Evolutionary conservation across 768 basidiomycete genomes (phyloP), one percentile per base, ranked within the genome.

Genomic region (Kwoniella sp.): DNA sequence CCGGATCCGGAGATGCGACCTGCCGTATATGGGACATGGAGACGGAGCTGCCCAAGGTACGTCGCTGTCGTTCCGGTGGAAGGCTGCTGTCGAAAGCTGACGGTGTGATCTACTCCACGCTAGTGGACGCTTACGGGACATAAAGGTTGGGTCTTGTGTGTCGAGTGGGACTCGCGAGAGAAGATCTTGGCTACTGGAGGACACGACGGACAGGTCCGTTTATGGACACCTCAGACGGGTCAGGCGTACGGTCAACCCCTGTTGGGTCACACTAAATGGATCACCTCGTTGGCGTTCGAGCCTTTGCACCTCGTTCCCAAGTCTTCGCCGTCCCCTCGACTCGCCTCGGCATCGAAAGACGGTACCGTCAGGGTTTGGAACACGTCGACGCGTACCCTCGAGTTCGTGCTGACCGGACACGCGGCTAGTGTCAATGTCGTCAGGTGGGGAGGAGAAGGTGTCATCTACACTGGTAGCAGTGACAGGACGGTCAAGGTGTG

Each of bases 331-430:
- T 76, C 82, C 1, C 91, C 91, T 12, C 85, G 93, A 11, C 78
- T 96, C 2, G 93, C 93, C 1, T 92, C 92, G 0, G 88, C 91
- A 2, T 95, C 91, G 20, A 98, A 99, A 76, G 93, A 98, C 65
- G 86, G 86, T 11, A 93, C 90, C 0, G 91, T 96, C 20, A 84
- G 89, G n/a, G 81, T 99, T 15, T 99, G 95, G 95, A 85, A 84
- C 14, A 81, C 85, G 0, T 73, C 79, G 1, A 85, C 82, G 0
- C 80, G 90, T 14, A 77, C 80, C 50, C 75, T 84, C 12, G 87
- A 90, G 46, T 95, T 87, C 65, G 82, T 88, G 0, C 81, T 99
- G 0, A 89, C 92, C 1, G 91, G 93, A 3, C 93, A 99, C 69
- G 86, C 88, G 0, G 90, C 89, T 2, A 87, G 86, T 54, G 91